Evolutionary conservation across 2,329 filamentous ascomycete species (phyloP).

Genomic region (Fusarium sp.): DNA sequence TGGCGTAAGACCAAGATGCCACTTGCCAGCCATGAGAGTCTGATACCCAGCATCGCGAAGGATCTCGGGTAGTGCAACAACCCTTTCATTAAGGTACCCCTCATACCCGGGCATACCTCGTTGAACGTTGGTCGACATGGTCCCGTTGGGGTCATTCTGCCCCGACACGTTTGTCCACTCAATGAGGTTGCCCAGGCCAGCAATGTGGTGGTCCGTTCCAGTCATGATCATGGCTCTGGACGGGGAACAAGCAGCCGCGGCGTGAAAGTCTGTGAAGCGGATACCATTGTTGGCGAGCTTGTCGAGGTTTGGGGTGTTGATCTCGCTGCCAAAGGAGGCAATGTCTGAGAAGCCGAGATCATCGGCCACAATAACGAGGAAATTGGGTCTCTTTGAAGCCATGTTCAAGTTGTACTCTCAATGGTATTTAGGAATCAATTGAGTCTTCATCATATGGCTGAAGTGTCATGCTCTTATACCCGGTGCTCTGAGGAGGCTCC

Average conservation of each 20-base stretch:
- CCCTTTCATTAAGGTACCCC: constrained; percentile 67
- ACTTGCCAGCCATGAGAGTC: constrained; percentile 68
- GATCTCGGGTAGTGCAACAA: constrained; percentile 65
- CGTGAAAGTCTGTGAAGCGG: constrained; percentile 73
- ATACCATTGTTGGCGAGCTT: constrained; percentile 63
- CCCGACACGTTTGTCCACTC: constrained; percentile 54
- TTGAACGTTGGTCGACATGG: constrained; percentile 29
- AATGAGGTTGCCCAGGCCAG: constrained; percentile 52
- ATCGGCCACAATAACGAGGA: constrained; percentile 20
- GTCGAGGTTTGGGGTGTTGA: constrained; percentile 70
- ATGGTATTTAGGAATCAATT: background rate
- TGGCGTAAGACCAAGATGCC: constrained; percentile 31
- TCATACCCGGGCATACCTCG: constrained; percentile 52
- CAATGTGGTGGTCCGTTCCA: constrained; percentile 57
- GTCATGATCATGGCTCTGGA: constrained; percentile 74
- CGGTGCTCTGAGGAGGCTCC: constrained; percentile 1
- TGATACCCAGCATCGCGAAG: constrained; percentile 68
- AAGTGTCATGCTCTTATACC: background rate
- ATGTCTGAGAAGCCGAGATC: constrained; percentile 66
- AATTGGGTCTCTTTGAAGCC: constrained; percentile 49
- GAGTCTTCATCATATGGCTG: background rate
- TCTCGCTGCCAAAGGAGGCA: constrained; percentile 70
- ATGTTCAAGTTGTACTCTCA: background rate
- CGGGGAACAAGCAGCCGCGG: constrained; percentile 72
- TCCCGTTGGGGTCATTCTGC: constrained; percentile 22